Base-by-base conservation (phyloP, 2,329 filamentous ascomycete species). In the Arthrobotrys conoides region DNA sequence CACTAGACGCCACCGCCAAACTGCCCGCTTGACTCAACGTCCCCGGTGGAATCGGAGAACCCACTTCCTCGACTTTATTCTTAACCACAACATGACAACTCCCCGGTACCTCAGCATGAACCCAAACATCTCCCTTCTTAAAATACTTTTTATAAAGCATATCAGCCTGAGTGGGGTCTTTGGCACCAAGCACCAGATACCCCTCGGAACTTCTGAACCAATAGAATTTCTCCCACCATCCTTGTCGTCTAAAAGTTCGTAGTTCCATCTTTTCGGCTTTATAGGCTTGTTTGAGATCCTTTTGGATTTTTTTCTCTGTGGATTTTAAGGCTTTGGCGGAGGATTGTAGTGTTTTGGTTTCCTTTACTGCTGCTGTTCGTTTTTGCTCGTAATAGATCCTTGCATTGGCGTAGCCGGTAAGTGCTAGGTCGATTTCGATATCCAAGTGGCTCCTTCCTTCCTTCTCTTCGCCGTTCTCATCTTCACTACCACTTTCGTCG, bases 161-260 rank as follows among this genome's bases (percentile, higher is more conserved):
- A 84, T 99, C 96, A 82, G 92, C 94, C 83, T 99, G 96, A 82
- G 93, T 91, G 0, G 91, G 89, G 85, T 99, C 96, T 79, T 93
- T 93, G 16, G 94, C 95, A 53, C 91, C 95, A 16, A 99, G 88
- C 0, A 98, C 92, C 5, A 99, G 88, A 83, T 98, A 97, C 3
- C 95, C 94, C 83, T 99, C 96, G 0, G 94, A 96, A 0, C 94
- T 97, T 81, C 98, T 89, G 85, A 99, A 99, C 88, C 93, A 98
- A 30, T 91, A 87, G 82, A 97, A 99, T 84, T 99, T 99, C 83
- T 99, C 96, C 81, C 97, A 99, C 96, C 96, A 99, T 82, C 94
- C 89, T 81, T 91, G 91, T 82, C 91, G 92, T 71, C 96, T 89
- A 8, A 97, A 91, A 0, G 92, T 93, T 55, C 94, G 90, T 9